Base-by-base conservation (phyloP, 1,284 basidiomycete species). In the Puccinia triticina region DNA sequence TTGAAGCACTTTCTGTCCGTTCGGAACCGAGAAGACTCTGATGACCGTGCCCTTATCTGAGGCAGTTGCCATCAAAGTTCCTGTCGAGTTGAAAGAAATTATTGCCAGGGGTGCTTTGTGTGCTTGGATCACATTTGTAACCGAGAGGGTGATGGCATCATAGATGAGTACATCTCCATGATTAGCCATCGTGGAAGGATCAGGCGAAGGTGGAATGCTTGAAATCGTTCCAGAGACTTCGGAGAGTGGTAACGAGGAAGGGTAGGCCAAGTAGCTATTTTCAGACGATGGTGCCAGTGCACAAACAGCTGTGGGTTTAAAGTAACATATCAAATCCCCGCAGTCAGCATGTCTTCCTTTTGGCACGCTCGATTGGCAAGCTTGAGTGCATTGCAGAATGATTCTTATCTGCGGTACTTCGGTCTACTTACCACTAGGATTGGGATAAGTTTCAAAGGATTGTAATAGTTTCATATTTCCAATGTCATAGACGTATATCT, bases 401-500 rank as follows among this genome's bases (percentile, higher is more conserved):
- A 72, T 46, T 34, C 40, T 43, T 7, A 43, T 43, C 40, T 43
- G 32, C 21, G 34, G 40, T 43, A 43, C 40, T 43, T 43, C 12
- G 4, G 40, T 12, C 40, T 4, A 29, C 88, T 83, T 77, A 94
- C 94, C 95, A 87, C 96, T 93, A 1, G 96, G 94, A 87, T 99
- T 99, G 0, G 94, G 92, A 21, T 93, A 93, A 0, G 96, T 99
- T 89, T 99, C 97, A 82, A 99, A 96, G 72, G 98, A 97, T 87
- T 98, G 96, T 64, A 98, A 88, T 46, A 99, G 90, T 85, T 96
- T 93, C 96, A 99, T 98, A 85, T 98, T 99, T 83, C 93, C 94
- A 85, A 99, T 98, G 87, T 99, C 96, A 87, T 99, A 99, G 82
- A 98, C 95, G 89, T 98, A 99, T 83, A 99, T 97, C 87, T 98